phyloP scores from a whole-genome alignment of 495 filamentous ascomycete species.

The Thozetella sp. region DNA sequence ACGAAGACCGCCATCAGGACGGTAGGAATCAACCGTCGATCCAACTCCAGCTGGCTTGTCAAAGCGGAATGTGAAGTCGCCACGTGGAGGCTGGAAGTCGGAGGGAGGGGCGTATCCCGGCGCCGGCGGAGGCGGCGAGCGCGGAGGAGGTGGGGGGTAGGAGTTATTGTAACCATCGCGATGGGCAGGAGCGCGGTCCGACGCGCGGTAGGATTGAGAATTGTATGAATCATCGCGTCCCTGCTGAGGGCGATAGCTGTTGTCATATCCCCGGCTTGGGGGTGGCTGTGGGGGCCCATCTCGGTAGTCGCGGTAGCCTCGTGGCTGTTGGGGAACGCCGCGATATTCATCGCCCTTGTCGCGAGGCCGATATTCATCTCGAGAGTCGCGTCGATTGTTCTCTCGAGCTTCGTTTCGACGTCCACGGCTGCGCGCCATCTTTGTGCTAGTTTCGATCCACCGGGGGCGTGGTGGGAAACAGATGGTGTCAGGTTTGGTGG shows the following conservation, averaged over 20 bases:
- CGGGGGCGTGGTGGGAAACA: too few relatives aligned
- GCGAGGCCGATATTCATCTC: constrained; percentile 8
- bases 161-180: background rate
- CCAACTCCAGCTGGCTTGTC: constrained; percentile 38
- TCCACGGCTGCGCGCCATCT: background rate
- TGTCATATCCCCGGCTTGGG: constrained; percentile 5
- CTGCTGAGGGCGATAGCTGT: constrained; percentile 9
- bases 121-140: constrained; percentile 2
- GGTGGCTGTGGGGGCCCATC: background rate
- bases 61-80: constrained; percentile 47
- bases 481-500: too few relatives aligned
- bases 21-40: constrained; percentile 17
- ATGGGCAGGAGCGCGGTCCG: too few relatives aligned
- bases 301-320: constrained; percentile 1
- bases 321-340: background rate
- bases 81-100: constrained; percentile 34
- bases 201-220: too few relatives aligned
- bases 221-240: constrained; percentile 1
- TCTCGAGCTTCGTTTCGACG: constrained; percentile 12
- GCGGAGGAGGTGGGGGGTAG: constrained; percentile 1
- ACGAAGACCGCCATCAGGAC: constrained; percentile 9
- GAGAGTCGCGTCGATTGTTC: constrained; percentile 15
- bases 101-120: constrained; percentile 6
- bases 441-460: too few relatives aligned
- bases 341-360: background rate